These are phyloP conservation scores for Pezicula rhizophila DNA, from an alignment of 2,329 filamentous ascomycete genomes.

Conservation along the genomic window DNA sequence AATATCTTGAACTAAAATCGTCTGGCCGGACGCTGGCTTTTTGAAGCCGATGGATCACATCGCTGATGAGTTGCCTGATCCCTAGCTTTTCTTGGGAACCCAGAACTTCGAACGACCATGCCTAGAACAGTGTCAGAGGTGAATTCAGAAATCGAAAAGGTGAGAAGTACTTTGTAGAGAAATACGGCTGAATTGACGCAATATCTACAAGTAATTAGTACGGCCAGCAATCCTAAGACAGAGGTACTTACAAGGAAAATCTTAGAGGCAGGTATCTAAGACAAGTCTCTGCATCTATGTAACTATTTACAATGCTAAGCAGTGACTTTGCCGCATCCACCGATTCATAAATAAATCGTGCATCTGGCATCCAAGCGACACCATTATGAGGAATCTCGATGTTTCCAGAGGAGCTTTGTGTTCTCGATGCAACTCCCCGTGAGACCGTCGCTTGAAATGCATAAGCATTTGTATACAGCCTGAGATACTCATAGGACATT, in stretches of 20 bases:
- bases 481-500: conserved; percentile 64
- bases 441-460: conserved; percentile 64
- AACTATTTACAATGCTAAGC: conserved; percentile 52
- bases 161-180: conserved; percentile 47
- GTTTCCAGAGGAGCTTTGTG: conserved; percentile 4
- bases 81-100: conserved; percentile 46
- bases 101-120: conserved; percentile 53
- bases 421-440: conserved; percentile 30
- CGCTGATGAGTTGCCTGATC: conserved; percentile 50
- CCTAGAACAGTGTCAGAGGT: conserved; percentile 26
- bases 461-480: conserved; percentile 68
- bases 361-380: conserved; percentile 53
- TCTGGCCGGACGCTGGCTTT: conserved; percentile 51
- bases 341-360: conserved; percentile 59
- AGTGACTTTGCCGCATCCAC: conserved; percentile 57
- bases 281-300: conserved; percentile 50
- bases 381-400: conserved; percentile 39
- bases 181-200: conserved; percentile 58
- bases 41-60: conserved; percentile 50
- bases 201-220: conserved; percentile 27
- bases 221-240: background rate
- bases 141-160: background rate
- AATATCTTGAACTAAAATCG: conserved; percentile 54
- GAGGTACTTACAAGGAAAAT: conserved; percentile 47
- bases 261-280: conserved; percentile 56